Evolutionary conservation across 192 early-diverging fungal species (phyloP).

Genomic region (Podochytrium sp.): DNA sequence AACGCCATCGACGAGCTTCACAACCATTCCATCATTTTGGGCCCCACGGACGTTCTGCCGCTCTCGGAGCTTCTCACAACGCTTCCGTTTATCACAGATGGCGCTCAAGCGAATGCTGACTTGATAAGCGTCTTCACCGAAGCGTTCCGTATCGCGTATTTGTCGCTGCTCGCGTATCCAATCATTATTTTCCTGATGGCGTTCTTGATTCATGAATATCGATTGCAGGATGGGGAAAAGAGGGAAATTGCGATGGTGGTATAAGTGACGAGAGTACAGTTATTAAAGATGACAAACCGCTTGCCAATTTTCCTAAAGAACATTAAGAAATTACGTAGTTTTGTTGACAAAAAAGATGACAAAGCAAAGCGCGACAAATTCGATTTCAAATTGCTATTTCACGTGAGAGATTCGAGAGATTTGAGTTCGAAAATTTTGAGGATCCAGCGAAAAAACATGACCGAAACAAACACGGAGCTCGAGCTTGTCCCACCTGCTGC

Average conservation of each 20-base stretch:
- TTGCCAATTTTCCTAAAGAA: too few species aligned
- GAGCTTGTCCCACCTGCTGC: background rate
- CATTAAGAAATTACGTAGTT: too few species aligned
- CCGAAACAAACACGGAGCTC: background rate
- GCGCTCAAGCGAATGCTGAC: conserved; percentile 7
- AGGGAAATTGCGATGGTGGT: background rate
- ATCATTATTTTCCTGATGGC: conserved; percentile 41
- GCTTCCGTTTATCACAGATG: background rate
- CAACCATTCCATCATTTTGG: background rate
- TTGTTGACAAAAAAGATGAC: too few species aligned
- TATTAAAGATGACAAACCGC: background rate
- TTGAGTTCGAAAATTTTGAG: too few species aligned
- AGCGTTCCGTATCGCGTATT: conserved; percentile 30
- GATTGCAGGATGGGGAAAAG: background rate
- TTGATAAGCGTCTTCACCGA: conserved; percentile 36
- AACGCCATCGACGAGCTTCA: background rate
- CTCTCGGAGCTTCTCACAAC: background rate
- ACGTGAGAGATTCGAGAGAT: background rate
- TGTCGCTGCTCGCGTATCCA: conserved; percentile 36
- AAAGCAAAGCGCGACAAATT: background rate
- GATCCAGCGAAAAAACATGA: too few species aligned
- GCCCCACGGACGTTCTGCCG: conserved; percentile 5
- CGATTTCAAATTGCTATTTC: background rate
- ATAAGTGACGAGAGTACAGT: background rate
- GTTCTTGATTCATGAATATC: conserved; percentile 47